Percentiles rank a stretch among this genome's conserved stretches.
These are phyloP conservation scores for Acidiella bohemica DNA, from an alignment of 495 filamentous ascomycete genomes.

Conservation along the genomic window DNA sequence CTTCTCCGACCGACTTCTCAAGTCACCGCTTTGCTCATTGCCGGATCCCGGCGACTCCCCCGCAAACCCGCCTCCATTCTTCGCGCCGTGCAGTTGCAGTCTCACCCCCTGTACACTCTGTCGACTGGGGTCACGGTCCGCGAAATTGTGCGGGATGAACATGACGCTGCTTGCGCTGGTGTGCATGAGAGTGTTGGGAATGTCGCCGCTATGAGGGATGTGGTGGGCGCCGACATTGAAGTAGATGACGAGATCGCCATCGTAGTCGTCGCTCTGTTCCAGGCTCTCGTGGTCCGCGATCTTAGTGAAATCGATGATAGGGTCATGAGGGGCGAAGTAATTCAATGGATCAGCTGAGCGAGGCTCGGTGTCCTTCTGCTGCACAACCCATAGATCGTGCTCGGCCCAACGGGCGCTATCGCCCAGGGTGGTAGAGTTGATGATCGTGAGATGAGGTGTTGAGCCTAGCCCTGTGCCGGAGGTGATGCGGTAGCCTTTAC, in stretches of 20 bases:
- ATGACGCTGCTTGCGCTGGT: slow-evolving; percentile 17
- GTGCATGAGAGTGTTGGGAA: slow-evolving; percentile 18
- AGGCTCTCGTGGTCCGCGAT: slow-evolving; percentile 43
- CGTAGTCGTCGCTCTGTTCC: slow-evolving; percentile 24
- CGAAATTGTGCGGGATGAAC: slow-evolving; percentile 20
- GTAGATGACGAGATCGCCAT: slow-evolving; percentile 42
- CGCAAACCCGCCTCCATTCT: slow-evolving; percentile 14
- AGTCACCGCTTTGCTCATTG: slow-evolving; percentile 6
- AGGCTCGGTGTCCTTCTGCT: slow-evolving; percentile 43
- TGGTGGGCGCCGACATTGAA: slow-evolving; percentile 48
- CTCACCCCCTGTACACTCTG: slow-evolving; percentile 18
- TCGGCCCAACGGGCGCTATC: slow-evolving; percentile 37
- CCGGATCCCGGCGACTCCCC: slow-evolving; percentile 8
- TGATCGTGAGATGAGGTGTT: slow-evolving; percentile 33
- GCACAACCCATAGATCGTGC: slow-evolving; percentile 38
- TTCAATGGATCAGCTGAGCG: slow-evolving; percentile 35
- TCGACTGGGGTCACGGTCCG: slow-evolving; percentile 15
- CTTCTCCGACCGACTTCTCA: not conserved
- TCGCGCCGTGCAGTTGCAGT: slow-evolving; percentile 11
- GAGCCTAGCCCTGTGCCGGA: slow-evolving; percentile 24
- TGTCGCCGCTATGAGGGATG: slow-evolving; percentile 26
- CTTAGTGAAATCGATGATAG: slow-evolving; percentile 40
- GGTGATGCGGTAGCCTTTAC: slow-evolving; percentile 41
- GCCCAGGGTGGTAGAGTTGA: slow-evolving; percentile 35
- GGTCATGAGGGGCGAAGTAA: slow-evolving; percentile 34